Base-by-base conservation (phyloP, 2,329 filamentous ascomycete genomes). In the Colletotrichum chrysophilum region DNA sequence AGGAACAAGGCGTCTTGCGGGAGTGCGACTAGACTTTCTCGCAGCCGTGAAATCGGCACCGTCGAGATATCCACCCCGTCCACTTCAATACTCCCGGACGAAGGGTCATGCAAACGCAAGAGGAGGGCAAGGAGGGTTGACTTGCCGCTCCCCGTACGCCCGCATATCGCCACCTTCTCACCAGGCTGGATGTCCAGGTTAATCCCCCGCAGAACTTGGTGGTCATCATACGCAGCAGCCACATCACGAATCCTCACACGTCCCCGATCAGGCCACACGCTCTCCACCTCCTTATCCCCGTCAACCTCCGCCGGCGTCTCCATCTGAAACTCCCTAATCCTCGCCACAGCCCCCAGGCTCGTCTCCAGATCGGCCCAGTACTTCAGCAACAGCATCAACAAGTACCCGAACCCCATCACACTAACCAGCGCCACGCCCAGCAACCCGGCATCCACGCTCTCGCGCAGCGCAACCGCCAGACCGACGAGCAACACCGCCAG, bases 1-100 rank as follows among this genome's bases (percentile, higher is more conserved):
- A 91, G 80, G 24, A 89, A 85, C 73, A 90, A 86, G 0, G 88
- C 84, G 61, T 91, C 89, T 80, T 91, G 90, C 0, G 90, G 86
- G 2, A 91, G 80, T 1, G 84, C 84, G 34, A 86, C 86, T 8
- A 91, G 80, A 2, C 80, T 73, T 0, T 77, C 66, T 1, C 82
- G 79, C 2, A 84, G 61, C 7, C 74, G 70, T 8, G 80, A 71
- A 7, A 80, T 78, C 0, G 78, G 76, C 2, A 83, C 43, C 1
- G 62, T 77, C 3, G 78, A 74, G 12, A 83, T 77, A 58, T 89
- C 84, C 2, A 88, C 71, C 3, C 82, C 84, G 70, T 90, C 89
- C 12, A 91, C 83, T 2, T 75, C 79, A 16, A 91, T 88, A 6
- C 58, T 81, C 1, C 87, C 87, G 0, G 80, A 66, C 3, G 83